Evolutionary conservation across 108 stramenopile species (phyloP), one percentile per base, ranked within the genome.

Genomic region (Craspedostauros australis): DNA sequence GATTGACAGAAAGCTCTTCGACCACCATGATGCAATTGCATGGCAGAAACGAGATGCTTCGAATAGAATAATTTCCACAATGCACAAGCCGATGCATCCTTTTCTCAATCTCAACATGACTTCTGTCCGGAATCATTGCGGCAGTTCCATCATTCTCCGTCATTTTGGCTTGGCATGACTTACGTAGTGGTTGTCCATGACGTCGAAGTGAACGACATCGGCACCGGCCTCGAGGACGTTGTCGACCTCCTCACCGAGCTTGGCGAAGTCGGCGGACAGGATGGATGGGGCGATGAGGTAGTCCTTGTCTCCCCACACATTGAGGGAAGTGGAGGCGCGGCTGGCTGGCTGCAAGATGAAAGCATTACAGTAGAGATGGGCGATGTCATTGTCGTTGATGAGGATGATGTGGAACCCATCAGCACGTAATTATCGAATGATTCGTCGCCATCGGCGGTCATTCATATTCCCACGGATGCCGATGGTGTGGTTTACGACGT

Each of bases 131-230:
- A n/a, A n/a, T n/a, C n/a, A n/a, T n/a, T n/a, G n/a, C n/a, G n/a
- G n/a, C n/a, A n/a, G n/a, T n/a, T n/a, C n/a, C n/a, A n/a, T n/a
- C n/a, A n/a, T n/a, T n/a, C n/a, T n/a, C n/a, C n/a, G n/a, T n/a
- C n/a, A n/a, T n/a, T n/a, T n/a, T n/a, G n/a, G n/a, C n/a, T n/a
- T n/a, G n/a, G n/a, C n/a, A n/a, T n/a, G n/a, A n/a, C n/a, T n/a
- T n/a, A n/a, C 66, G 72, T 95, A 98, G 81, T 98, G 98, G 72
- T 96, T 97, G 82, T 98, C 98, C 98, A 98, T 98, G 20, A 98
- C 96, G 57, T 98, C 98, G 56, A 98, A 98, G 79, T 98, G 98
- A 36, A 98, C 88, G 50, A 98, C 92, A 61, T 97, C 98, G 46
- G 98, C 98, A 19, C 98, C 98, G 23, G 98, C 98, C 43, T 76